Base-by-base conservation (phyloP, 495 filamentous ascomycete genomes). In the Paragyromitra xinjiangensis region DNA sequence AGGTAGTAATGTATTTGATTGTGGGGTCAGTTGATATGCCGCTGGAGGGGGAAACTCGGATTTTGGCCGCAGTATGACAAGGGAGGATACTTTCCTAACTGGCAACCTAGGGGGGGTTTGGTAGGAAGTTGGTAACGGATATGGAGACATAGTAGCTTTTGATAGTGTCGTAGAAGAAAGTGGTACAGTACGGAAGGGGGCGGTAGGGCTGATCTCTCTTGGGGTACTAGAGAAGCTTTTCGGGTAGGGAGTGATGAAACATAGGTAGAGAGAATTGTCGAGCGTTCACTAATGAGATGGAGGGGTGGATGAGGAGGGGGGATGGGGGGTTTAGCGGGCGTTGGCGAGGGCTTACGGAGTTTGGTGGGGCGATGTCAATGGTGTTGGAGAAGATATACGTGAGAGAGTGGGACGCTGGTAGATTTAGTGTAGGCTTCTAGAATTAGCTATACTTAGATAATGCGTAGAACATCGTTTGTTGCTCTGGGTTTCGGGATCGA, bases 341-440 rank as follows among this genome's bases (percentile, higher is more conserved):
- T 84, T 22, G 84, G 83, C 40, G 12, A 6, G 9, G 86, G 81
- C 87, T 73, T 86, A 86, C 81, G 88, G 40, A 86, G 88, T 61
- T 84, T 85, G 37, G 85, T 83, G 78, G 88, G 45, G 39, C 85
- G 84, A 26, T 91, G 14, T 39, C 24, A 24, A 94, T 62, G 89
- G 90, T 77, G 85, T 90, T n/a, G 89, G 89, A 40, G 87, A 92
- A 92, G 22, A 91, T 85, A 81, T 97, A 94, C 62, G 93, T 87
- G 19, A 93, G 89, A 51, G 90, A 90, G 77, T 86, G 87, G 80
- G 86, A 91, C 77, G 93, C 93, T 90, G 50, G 8, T 24, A 34
- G 40, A 19, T 9, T 24, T 12, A 34, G 1, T 37, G 37, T 71
- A 29, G 64, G 67, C 58, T 5, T 45, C 12, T 44, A 51, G 4